These are phyloP conservation scores for Nannochloris sp. DNA, from an alignment of 139 green algal genomes.

Conservation along the genomic window DNA sequence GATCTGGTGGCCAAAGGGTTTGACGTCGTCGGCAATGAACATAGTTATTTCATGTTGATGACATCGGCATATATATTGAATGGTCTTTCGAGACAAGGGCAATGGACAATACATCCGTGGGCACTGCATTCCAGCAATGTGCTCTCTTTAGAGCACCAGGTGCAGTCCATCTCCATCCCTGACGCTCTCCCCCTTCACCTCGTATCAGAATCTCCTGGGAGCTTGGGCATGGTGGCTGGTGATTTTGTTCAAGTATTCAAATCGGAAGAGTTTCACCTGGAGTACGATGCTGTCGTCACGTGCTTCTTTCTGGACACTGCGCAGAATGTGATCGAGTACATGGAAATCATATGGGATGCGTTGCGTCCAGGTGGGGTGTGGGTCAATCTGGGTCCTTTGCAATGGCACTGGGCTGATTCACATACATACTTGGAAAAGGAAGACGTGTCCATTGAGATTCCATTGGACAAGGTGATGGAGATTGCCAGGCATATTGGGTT, in stretches of 20 bases:
- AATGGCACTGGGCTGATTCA: conserved; percentile 88
- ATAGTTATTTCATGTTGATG: conserved; percentile 96
- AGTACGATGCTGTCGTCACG: conserved; percentile 84
- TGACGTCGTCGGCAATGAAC: conserved; percentile 85
- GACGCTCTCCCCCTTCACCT: conserved; percentile 53
- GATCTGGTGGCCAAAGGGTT: conserved; percentile 58
- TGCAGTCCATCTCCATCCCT: conserved; percentile 59
- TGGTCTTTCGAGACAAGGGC: conserved; percentile 13
- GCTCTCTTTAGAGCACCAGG: conserved; percentile 53
- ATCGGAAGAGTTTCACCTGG: conserved; percentile 23
- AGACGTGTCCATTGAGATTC: conserved; percentile 69
- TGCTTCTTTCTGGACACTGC: conserved; percentile 99
- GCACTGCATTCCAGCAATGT: conserved; percentile 67
- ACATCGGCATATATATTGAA: conserved; percentile 86
- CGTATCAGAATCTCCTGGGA: conserved; percentile 14
- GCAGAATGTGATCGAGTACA: conserved; percentile 94
- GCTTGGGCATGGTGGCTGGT: conserved; percentile 77
- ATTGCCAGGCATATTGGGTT: conserved; percentile 51
- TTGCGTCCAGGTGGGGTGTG: conserved; percentile 57
- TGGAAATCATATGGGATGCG: conserved; percentile 60
- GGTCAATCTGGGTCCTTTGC: conserved; percentile 90
- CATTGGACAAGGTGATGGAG: conserved; percentile 51
- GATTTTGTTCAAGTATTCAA: conserved; percentile 93
- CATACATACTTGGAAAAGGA: conserved; percentile 7
- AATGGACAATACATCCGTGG: conserved; percentile 71